A percentile compares a stretch with the other conserved stretches of the same genome.
Evolutionary conservation across 164 flowering plant genomes (phyloP).

Genomic region (Magnolia officinalis): DNA sequence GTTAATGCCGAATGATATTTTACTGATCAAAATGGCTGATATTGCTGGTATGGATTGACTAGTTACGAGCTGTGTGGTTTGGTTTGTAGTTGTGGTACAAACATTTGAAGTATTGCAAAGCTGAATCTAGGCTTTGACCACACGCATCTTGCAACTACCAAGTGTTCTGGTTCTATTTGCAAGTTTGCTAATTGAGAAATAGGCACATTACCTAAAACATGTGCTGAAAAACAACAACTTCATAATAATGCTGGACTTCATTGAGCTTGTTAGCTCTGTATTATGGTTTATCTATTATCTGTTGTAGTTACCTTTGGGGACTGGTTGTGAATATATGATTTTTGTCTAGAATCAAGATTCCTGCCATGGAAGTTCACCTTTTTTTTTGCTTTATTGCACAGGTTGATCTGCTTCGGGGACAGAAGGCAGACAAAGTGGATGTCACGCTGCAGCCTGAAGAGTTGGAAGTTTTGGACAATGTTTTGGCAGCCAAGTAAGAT

Average conservation of each 20-base stretch:
- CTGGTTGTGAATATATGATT: neutral
- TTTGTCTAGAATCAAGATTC: neutral
- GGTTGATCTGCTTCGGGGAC: constrained; percentile 98
- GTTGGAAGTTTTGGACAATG: constrained; percentile 78
- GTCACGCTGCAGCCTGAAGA: constrained; percentile 92
- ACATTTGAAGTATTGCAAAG: too few species aligned
- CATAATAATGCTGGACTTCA: neutral
- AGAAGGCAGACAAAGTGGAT: constrained; percentile 89
- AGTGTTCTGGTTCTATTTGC: too few species aligned
- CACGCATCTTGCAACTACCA: too few species aligned
- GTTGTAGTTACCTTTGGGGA: neutral
- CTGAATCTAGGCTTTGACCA: too few species aligned
- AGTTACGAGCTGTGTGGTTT: too few species aligned
- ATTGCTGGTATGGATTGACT: too few species aligned
- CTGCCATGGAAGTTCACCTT: neutral
- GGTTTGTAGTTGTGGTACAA: too few species aligned
- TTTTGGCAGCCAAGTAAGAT: constrained; percentile 87
- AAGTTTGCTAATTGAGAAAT: too few species aligned
- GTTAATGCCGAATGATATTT: too few species aligned
- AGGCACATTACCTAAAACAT: too few species aligned
- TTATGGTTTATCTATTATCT: neutral
- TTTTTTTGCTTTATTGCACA: constrained; percentile 21
- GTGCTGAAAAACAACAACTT: neutral
- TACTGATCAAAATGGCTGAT: too few species aligned
- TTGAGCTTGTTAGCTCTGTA: neutral